Evolutionary conservation across 2,329 filamentous ascomycete genomes (phyloP).

Genomic region (Cercospora canescens): DNA sequence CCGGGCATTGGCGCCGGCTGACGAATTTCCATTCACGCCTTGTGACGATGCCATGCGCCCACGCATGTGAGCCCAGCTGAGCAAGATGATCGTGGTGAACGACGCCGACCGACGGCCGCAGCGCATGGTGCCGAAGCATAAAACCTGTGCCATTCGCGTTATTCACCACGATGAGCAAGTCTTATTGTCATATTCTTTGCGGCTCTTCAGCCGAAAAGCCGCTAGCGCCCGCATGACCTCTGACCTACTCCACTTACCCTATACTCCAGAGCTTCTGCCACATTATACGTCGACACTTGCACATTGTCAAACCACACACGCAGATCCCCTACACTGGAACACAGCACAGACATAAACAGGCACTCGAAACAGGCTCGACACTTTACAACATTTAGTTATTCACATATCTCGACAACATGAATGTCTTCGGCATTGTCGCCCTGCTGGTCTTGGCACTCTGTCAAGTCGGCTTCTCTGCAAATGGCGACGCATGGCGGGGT

Average conservation of each 20-base stretch:
- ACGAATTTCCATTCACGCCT: conserved; percentile 19
- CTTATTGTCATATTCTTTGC: conserved; percentile 12
- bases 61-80: conserved; percentile 11
- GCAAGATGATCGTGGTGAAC: background rate
- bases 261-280: conserved; percentile 2
- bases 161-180: conserved; percentile 1
- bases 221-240: conserved; percentile 8
- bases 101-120: background rate
- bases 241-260: background rate
- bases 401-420: conserved; percentile 18
- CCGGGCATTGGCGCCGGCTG: conserved; percentile 21
- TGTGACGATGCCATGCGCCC: conserved; percentile 26
- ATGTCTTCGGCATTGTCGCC: conserved; percentile 14
- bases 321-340: background rate
- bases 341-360: background rate
- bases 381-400: background rate
- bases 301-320: conserved; percentile 3
- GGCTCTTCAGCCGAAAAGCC: background rate
- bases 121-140: conserved; percentile 10
- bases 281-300: conserved; percentile 1
- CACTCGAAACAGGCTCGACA: background rate
- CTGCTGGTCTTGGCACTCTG: conserved; percentile 26
- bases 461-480: conserved; percentile 26
- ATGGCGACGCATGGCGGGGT: conserved; percentile 39
- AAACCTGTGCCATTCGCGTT: conserved; percentile 15